Percentiles rank a stretch among this genome's conserved stretches.
Conservation (phyloP, 192 early-diverging fungal species). For the Coemansia sp. region DNA sequence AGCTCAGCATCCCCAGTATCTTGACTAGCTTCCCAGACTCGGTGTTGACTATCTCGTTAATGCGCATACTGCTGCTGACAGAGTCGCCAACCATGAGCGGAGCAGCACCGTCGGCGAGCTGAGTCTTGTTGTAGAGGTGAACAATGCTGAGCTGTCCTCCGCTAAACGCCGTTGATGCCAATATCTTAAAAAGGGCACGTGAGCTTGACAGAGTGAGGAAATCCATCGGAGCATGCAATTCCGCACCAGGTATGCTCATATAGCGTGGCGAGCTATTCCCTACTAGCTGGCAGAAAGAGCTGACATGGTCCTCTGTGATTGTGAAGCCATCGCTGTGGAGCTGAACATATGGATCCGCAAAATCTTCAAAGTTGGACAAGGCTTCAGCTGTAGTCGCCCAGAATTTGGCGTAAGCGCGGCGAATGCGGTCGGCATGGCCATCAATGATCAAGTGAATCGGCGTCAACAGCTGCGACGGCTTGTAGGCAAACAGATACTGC, state of each 20-base stretch:
- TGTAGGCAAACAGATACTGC: slow-evolving; percentile 10
- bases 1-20: slow-evolving; percentile 62
- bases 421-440: background rate
- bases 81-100: slow-evolving; percentile 67
- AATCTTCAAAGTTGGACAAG: background rate
- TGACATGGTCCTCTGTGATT: slow-evolving; percentile 75
- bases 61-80: slow-evolving; percentile 63
- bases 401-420: background rate
- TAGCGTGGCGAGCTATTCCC: slow-evolving; percentile 61
- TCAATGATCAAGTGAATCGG: slow-evolving; percentile 14
- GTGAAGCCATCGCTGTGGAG: background rate
- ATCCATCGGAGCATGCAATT: slow-evolving; percentile 75
- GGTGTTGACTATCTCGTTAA: slow-evolving; percentile 75
- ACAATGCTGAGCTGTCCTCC: slow-evolving; percentile 78
- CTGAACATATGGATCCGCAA: background rate
- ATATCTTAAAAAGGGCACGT: slow-evolving; percentile 73
- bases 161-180: slow-evolving; percentile 81
- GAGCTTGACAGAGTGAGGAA: slow-evolving; percentile 79
- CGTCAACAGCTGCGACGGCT: background rate
- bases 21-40: slow-evolving; percentile 79
- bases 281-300: slow-evolving; percentile 70
- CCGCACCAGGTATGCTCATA: slow-evolving; percentile 40
- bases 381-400: slow-evolving; percentile 14
- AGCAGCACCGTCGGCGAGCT: slow-evolving; percentile 58
- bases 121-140: slow-evolving; percentile 80